Evolutionary conservation across 768 basidiomycete species (phyloP).

Genomic region (Termitomyces sp.): DNA sequence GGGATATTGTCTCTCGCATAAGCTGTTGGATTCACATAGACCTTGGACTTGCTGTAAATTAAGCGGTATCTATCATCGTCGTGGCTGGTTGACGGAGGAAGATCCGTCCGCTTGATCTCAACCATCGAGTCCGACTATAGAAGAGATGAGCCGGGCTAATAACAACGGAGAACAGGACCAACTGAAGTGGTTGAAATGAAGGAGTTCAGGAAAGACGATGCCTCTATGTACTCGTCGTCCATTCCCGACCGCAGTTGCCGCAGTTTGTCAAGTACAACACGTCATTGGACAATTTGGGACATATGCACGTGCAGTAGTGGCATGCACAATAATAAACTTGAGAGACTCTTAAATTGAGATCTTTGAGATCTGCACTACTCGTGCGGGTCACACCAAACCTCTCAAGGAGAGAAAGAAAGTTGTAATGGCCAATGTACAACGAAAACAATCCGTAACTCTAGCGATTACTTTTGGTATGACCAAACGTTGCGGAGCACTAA

Average conservation of each 20-base stretch:
- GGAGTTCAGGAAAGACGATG: conserved; percentile 37
- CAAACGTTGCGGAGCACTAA: conserved; percentile 94
- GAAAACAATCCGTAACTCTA: conserved; percentile 11
- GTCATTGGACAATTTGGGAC: conserved; percentile 6
- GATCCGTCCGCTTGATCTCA: conserved; percentile 56
- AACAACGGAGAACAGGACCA: conserved; percentile 17
- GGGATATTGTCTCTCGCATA: conserved; percentile 92
- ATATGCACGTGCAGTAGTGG: conserved; percentile 6
- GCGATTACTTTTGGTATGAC: conserved; percentile 86
- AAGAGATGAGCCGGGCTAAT: neutral
- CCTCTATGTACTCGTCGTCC: conserved; percentile 16
- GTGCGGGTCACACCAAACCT: neutral
- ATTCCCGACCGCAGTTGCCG: conserved; percentile 14
- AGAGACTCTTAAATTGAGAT: neutral
- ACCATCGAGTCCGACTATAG: conserved; percentile 65
- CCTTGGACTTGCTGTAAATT: conserved; percentile 89
- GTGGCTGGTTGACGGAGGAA: conserved; percentile 17
- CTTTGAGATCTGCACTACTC: neutral
- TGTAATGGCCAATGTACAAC: conserved; percentile 12
- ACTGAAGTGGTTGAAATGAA: conserved; percentile 47
- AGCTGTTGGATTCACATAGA: conserved; percentile 92
- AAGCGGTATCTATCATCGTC: conserved; percentile 70
- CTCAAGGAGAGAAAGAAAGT: neutral
- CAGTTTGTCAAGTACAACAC: conserved; percentile 6
- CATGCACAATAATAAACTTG: neutral